phyloP scores from a whole-genome alignment of 805 yeast species.

The Komagataella phaffii region DNA sequence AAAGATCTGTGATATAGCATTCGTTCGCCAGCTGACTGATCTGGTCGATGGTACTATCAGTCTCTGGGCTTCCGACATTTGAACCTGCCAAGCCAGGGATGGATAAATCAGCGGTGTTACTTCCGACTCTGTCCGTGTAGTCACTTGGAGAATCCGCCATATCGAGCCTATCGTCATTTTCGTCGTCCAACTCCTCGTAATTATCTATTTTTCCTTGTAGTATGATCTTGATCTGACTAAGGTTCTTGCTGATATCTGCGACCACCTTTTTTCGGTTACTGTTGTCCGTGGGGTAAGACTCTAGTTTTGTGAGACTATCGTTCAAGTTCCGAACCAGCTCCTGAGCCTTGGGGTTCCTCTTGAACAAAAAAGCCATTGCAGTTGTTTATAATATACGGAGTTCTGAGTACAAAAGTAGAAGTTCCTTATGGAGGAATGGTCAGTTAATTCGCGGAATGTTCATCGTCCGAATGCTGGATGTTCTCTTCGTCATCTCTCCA shows the following conservation, averaged over 20 bases:
- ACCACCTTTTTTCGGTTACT: slow-evolving; percentile 32
- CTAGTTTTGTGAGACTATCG: slow-evolving; percentile 60
- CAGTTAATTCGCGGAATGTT: background rate
- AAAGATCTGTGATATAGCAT: slow-evolving; percentile 56
- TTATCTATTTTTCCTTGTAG: slow-evolving; percentile 47
- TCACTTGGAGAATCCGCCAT: background rate
- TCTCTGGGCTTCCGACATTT: slow-evolving; percentile 1
- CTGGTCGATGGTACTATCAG: slow-evolving; percentile 45
- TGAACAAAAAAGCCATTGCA: slow-evolving; percentile 78
- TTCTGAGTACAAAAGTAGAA: background rate
- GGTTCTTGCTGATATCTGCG: slow-evolving; percentile 60
- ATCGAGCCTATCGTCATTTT: background rate
- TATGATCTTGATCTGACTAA: slow-evolving; percentile 50
- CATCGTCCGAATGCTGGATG: background rate
- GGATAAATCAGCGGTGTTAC: background rate
- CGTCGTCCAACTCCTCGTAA: slow-evolving; percentile 32
- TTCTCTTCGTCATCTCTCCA: background rate
- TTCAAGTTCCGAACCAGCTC: slow-evolving; percentile 68
- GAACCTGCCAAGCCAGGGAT: background rate
- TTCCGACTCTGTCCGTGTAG: background rate
- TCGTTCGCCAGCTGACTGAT: slow-evolving; percentile 70
- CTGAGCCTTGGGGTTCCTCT: slow-evolving; percentile 83
- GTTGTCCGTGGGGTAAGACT: slow-evolving; percentile 14
- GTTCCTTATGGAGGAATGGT: background rate
- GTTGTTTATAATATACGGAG: background rate